phyloP scores from a whole-genome alignment of 2,329 filamentous ascomycete genomes.

The Arthrobotrys iridis region DNA sequence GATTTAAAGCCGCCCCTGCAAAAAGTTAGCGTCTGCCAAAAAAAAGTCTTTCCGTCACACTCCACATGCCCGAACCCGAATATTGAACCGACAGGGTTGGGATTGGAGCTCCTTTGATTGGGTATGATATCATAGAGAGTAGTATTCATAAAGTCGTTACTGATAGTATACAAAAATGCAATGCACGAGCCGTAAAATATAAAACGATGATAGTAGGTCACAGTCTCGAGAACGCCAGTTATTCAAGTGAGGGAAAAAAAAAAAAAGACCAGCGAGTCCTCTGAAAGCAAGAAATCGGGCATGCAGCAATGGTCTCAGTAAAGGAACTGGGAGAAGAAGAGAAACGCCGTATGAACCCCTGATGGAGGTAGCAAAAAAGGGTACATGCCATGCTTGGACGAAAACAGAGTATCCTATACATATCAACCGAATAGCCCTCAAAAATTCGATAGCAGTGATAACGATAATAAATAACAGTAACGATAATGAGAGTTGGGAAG shows the following conservation, averaged over 20 bases:
- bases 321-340: not conserved
- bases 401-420: slow-evolving; percentile 5
- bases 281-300: not conserved
- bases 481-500: not conserved
- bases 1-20: slow-evolving; percentile 34
- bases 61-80: slow-evolving; percentile 14
- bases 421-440: not conserved
- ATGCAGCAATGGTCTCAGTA: not conserved
- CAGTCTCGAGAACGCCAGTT: slow-evolving; percentile 2
- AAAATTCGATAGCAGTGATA: not conserved
- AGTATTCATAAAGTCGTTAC: slow-evolving; percentile 41
- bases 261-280: slow-evolving; percentile 1
- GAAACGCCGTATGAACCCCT: not conserved
- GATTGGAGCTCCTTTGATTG: no score
- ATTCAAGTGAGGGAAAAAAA: slow-evolving; percentile 3
- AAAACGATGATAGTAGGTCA: not conserved
- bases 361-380: not conserved
- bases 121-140: not conserved
- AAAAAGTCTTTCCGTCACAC: slow-evolving; percentile 46
- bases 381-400: slow-evolving; percentile 1
- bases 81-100: not conserved
- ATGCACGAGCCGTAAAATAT: not conserved
- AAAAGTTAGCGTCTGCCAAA: slow-evolving; percentile 5
- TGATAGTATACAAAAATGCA: slow-evolving; percentile 25
- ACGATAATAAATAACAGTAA: not conserved